phyloP scores from a whole-genome alignment of 306 rosid genomes.

The Delonix regia region DNA sequence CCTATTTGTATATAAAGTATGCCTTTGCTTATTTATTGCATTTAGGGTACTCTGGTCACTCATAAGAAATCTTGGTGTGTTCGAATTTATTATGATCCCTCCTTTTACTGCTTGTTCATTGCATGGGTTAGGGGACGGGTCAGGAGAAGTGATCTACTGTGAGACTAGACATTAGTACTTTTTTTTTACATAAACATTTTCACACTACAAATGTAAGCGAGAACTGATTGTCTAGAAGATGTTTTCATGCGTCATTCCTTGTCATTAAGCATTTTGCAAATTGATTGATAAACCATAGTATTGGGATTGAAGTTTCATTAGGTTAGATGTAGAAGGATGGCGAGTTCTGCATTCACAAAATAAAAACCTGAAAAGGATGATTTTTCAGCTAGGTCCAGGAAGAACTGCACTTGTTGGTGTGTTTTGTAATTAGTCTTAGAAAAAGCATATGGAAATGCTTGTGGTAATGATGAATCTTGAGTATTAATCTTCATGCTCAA shows the following conservation, averaged over 20 bases:
- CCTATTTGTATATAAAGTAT: not conserved
- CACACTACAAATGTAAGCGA: not conserved
- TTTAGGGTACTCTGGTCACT: not conserved
- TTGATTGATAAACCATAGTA: not conserved
- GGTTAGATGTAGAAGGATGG: not conserved
- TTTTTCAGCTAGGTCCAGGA: not conserved
- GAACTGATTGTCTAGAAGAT: not conserved
- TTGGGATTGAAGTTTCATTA: not conserved
- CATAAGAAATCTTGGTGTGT: not conserved
- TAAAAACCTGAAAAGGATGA: not conserved
- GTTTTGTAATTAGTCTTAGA: not conserved
- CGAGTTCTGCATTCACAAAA: not conserved
- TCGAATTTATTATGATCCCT: not conserved
- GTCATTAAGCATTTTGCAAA: not conserved
- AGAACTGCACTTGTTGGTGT: not conserved
- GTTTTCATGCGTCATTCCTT: not conserved
- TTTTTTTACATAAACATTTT: not conserved
- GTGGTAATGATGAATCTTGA: not conserved
- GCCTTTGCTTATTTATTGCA: constrained; percentile 1
- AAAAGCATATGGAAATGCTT: not conserved
- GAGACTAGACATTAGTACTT: not conserved
- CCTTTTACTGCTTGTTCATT: constrained; percentile 5
- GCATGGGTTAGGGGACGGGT: not conserved
- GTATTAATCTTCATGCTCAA: not conserved
- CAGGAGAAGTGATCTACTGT: not conserved